Evolutionary conservation across 2,329 filamentous ascomycete genomes (phyloP), one percentile per base, ranked within the genome.

Genomic region (Coniochaeta sp.): DNA sequence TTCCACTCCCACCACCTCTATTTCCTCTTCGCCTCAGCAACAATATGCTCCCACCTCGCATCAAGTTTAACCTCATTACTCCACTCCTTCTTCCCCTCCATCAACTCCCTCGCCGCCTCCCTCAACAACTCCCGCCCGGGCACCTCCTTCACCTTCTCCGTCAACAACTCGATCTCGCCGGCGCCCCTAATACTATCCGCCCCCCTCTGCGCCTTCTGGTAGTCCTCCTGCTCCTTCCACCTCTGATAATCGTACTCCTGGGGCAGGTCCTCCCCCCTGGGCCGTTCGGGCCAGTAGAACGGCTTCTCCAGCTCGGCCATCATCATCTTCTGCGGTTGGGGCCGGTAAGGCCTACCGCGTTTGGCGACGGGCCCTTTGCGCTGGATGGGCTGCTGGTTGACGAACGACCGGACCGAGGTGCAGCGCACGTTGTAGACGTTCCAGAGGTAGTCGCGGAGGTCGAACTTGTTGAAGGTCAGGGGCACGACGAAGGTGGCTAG

Each of bases 381-480:
- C 55, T 74, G 72, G 14, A 71, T 69, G 54, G 67, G 81, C 66
- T 83, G 78, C 70, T 86, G 82, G 61, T 88, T 84, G 64, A 97
- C 81, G 64, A 82, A 92, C 50, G 88, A 91, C 55, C 92, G 87
- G 56, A 97, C 83, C 58, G 77, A 77, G 50, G 82, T 73, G 51
- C 86, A 82, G 57, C 85, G 79, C 55, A 97, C 85, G 55, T 80
- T 78, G 77, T 99, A 99, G 40, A 81, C 81, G 68, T 95, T 85
- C 74, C 82, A 88, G 56, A 99, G 85, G 75, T 97, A 99, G 74
- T 96, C 91, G 69, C 91, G 89, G 38, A 99, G 74, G 68, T 99
- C 94, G 70, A 97, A 86, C 74, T 99, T 99, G 77, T 90, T 95
- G 77, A 96, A 91, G 61, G 82, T 84, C 61, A 97, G 79, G 10